Evolutionary conservation across 768 basidiomycete species (phyloP).

Genomic region (Boletellus ananas): DNA sequence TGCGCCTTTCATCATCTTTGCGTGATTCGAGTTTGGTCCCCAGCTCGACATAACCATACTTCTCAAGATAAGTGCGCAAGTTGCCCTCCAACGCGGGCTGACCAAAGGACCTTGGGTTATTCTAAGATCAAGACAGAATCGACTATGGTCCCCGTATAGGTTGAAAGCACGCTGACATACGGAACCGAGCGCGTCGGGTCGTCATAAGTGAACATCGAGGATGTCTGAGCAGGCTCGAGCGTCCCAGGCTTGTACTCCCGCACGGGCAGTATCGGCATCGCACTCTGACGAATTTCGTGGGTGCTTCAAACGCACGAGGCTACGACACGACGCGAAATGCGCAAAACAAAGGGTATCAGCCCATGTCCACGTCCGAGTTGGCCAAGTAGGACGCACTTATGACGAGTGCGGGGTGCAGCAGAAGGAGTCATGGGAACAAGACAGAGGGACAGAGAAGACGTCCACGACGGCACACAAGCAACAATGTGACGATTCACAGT

Average conservation of each 20-base stretch:
- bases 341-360: slow-evolving; percentile 6
- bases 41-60: slow-evolving; percentile 37
- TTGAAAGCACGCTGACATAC: slow-evolving; percentile 15
- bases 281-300: slow-evolving; percentile 34
- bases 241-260: slow-evolving; percentile 33
- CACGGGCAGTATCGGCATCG: slow-evolving; percentile 25
- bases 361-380: too few relatives aligned
- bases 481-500: too few relatives aligned
- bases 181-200: slow-evolving; percentile 26
- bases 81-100: slow-evolving; percentile 31
- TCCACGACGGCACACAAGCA: too few relatives aligned
- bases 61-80: slow-evolving; percentile 16
- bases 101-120: slow-evolving; percentile 13
- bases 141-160: background rate
- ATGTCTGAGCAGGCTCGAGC: slow-evolving; percentile 13
- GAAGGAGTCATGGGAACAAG: slow-evolving; percentile 8
- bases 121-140: slow-evolving; percentile 1
- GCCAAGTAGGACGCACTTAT: slow-evolving; percentile 3
- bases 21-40: slow-evolving; percentile 45
- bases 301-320: slow-evolving; percentile 41
- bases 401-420: slow-evolving; percentile 17
- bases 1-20: slow-evolving; percentile 33
- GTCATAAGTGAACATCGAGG: background rate
- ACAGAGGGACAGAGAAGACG: too few relatives aligned
- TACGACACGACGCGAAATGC: too few relatives aligned